These are phyloP conservation scores for Candida qinlingensis DNA, from an alignment of 805 yeast genomes.

Conservation along the genomic window DNA sequence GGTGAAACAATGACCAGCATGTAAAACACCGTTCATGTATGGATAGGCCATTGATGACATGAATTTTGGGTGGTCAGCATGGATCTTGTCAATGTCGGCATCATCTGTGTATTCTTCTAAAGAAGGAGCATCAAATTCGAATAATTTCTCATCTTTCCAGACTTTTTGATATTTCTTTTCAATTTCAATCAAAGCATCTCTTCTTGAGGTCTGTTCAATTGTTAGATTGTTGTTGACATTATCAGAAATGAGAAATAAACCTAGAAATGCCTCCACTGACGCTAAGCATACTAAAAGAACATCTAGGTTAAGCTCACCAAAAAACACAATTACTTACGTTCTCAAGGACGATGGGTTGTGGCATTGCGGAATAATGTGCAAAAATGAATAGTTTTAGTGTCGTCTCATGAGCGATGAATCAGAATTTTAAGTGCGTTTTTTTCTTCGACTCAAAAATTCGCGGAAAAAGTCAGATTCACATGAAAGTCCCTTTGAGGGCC, in stretches of 20 bases:
- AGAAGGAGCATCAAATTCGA: conserved; percentile 86
- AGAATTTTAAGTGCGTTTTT: too few species aligned
- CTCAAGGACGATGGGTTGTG: conserved; percentile 35
- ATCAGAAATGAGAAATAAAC: not conserved
- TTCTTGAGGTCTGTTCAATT: conserved; percentile 65
- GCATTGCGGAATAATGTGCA: conserved; percentile 1
- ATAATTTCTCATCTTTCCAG: conserved; percentile 84
- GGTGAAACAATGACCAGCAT: conserved; percentile 96
- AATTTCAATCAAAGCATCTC: conserved; percentile 86
- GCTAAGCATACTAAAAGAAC: not conserved
- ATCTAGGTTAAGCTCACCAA: not conserved
- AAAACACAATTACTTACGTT: conserved; percentile 25
- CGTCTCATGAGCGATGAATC: not conserved
- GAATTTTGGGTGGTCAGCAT: conserved; percentile 76
- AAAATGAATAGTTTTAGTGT: not conserved
- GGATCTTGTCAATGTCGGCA: conserved; percentile 61
- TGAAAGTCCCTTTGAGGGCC: too few species aligned
- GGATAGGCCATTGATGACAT: conserved; percentile 97
- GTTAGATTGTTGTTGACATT: conserved; percentile 3
- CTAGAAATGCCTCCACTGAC: not conserved
- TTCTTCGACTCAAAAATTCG: too few species aligned
- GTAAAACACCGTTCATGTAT: conserved; percentile 97
- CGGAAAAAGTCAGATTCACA: too few species aligned
- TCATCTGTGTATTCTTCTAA: conserved; percentile 55
- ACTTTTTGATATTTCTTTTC: conserved; percentile 82